phyloP scores from a whole-genome alignment of 345 rosid species.

The Excoecaria cochinchinensis region DNA sequence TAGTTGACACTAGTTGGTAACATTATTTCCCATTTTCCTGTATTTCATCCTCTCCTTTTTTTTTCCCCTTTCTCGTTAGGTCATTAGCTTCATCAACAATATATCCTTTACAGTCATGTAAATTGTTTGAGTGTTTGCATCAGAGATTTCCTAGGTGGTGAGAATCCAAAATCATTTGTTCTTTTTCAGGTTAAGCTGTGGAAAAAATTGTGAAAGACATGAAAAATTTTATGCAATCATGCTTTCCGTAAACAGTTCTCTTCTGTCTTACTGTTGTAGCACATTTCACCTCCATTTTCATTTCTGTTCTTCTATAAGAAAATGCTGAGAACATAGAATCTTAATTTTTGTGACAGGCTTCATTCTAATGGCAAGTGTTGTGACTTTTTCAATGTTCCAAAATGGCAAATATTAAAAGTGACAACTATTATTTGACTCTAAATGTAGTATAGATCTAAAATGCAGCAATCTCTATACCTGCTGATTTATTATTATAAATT shows the following conservation, averaged over 20 bases:
- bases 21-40: background rate
- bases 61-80: background rate
- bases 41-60: background rate
- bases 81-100: background rate
- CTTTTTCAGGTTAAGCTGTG: background rate
- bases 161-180: background rate
- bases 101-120: background rate
- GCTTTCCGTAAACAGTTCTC: background rate
- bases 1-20: background rate
- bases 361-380: background rate
- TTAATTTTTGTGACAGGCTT: background rate
- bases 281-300: background rate
- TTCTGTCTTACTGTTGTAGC: background rate
- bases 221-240: background rate
- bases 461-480: no score
- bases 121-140: background rate
- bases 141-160: background rate
- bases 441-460: no score
- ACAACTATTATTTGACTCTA: background rate
- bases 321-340: background rate
- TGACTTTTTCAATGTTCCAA: background rate
- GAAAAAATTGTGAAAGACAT: background rate
- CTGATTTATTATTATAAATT: background rate
- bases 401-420: background rate
- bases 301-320: background rate